phyloP scores from a whole-genome alignment of 306 rosid genomes.

The Gillenia trifoliata region DNA sequence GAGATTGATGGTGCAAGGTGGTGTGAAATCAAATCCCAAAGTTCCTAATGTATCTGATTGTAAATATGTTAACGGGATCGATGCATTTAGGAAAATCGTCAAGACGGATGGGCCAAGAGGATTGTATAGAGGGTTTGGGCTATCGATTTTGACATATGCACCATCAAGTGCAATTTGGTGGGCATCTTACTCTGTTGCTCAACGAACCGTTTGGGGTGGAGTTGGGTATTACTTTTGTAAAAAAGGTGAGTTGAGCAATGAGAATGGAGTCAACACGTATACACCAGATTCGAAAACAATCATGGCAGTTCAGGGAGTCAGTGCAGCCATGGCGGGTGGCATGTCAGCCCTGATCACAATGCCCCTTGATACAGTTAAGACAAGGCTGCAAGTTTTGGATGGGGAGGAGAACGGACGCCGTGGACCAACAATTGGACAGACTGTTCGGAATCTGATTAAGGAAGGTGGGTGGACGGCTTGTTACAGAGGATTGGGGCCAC shows the following conservation, averaged over 20 bases:
- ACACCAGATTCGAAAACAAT: constrained; percentile 61
- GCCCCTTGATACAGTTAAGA: constrained; percentile 86
- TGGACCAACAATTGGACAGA: constrained; percentile 62
- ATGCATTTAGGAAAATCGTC: constrained; percentile 73
- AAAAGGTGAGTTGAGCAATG: constrained; percentile 37
- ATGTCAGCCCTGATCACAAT: constrained; percentile 79
- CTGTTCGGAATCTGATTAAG: constrained; percentile 65
- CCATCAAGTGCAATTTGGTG: constrained; percentile 94
- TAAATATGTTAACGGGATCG: constrained; percentile 60
- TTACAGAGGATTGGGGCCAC: constrained; percentile 83
- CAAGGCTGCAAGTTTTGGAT: constrained; percentile 80
- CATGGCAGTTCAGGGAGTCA: constrained; percentile 84
- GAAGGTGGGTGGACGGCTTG: constrained; percentile 93
- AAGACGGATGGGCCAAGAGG: constrained; percentile 65
- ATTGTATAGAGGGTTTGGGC: constrained; percentile 76
- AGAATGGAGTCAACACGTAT: constrained; percentile 21
- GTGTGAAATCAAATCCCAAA: constrained; percentile 22
- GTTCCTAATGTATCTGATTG: constrained; percentile 35
- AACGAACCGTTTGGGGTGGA: constrained; percentile 76
- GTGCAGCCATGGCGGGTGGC: constrained; percentile 93
- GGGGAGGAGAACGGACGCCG: constrained; percentile 80
- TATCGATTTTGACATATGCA: constrained; percentile 80
- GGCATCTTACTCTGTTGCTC: constrained; percentile 81
- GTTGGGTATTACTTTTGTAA: constrained; percentile 44
- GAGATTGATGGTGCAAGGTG: constrained; percentile 74